A percentile compares a stretch with the other conserved stretches of the same genome.
Evolutionary conservation across 2,329 filamentous ascomycete genomes (phyloP).

Genomic region (Conoideocrella luteorostrata): DNA sequence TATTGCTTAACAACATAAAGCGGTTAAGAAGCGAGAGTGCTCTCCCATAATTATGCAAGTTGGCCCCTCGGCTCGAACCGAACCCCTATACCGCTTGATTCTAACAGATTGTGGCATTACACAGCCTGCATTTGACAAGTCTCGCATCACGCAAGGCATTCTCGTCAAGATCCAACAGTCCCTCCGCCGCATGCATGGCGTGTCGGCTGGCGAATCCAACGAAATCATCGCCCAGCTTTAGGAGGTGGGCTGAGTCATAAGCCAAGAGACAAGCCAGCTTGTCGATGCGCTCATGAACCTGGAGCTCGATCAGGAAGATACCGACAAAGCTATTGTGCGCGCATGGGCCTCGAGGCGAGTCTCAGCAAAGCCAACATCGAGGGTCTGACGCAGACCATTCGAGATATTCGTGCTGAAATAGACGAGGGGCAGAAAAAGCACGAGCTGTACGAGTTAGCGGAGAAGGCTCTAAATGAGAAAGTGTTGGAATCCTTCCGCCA

Average conservation of each 20-base stretch:
- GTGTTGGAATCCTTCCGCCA: too few relatives aligned
- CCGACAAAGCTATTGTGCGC: conserved; percentile 30
- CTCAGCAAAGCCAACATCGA: conserved; percentile 27
- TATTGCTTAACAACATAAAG: too few relatives aligned
- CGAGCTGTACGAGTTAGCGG: conserved; percentile 6
- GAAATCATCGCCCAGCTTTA: conserved; percentile 29
- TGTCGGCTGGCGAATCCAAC: conserved; percentile 26
- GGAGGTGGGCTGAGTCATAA: conserved; percentile 31
- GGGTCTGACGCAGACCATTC: conserved; percentile 25
- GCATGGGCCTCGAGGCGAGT: conserved; percentile 33
- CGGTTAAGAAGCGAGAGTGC: too few relatives aligned
- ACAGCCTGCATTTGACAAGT: conserved; percentile 29
- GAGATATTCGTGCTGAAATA: conserved; percentile 25
- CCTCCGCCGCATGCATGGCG: conserved; percentile 33
- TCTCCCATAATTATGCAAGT: too few relatives aligned
- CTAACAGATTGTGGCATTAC: neutral
- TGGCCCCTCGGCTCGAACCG: too few relatives aligned
- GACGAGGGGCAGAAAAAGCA: conserved; percentile 24
- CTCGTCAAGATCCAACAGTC: conserved; percentile 31
- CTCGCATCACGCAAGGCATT: conserved; percentile 27
- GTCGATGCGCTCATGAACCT: conserved; percentile 31
- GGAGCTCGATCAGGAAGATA: conserved; percentile 31
- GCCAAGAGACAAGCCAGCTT: conserved; percentile 31
- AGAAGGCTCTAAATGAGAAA: conserved; percentile 22
- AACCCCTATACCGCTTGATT: too few relatives aligned